Percentiles rank a stretch among this genome's conserved stretches.
Conservation (phyloP, 768 basidiomycete species). For the Pulveroboletus sp. region DNA sequence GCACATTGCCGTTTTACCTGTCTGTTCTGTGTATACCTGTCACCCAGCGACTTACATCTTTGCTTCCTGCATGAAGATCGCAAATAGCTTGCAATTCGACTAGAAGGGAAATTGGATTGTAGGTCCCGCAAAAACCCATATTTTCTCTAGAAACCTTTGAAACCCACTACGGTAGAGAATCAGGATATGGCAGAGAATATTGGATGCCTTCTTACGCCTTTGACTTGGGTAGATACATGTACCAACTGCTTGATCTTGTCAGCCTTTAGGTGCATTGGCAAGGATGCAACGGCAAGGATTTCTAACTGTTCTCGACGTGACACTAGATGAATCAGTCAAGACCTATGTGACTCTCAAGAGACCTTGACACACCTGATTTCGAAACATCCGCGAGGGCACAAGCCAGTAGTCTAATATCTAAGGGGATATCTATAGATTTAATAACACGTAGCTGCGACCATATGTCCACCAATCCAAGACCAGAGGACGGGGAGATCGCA, state of each 20-base stretch:
- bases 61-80: slow-evolving; percentile 6
- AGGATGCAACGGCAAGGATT: slow-evolving; percentile 19
- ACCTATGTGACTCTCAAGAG: neutral
- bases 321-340: slow-evolving; percentile 8
- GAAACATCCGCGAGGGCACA: neutral
- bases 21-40: neutral
- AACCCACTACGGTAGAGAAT: slow-evolving; percentile 15
- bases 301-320: slow-evolving; percentile 23
- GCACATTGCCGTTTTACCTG: neutral
- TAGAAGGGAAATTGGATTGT: slow-evolving; percentile 22
- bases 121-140: neutral
- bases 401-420: slow-evolving; percentile 18
- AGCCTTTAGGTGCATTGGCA: slow-evolving; percentile 14
- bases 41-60: slow-evolving; percentile 13
- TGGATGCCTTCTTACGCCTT: slow-evolving; percentile 15
- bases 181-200: neutral
- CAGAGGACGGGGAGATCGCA: slow-evolving; percentile 57
- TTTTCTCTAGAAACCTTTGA: slow-evolving; percentile 5
- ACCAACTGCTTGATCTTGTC: slow-evolving; percentile 4
- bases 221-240: slow-evolving; percentile 19
- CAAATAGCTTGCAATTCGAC: slow-evolving; percentile 24
- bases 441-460: slow-evolving; percentile 50
- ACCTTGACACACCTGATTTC: slow-evolving; percentile 10
- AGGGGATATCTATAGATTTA: slow-evolving; percentile 11
- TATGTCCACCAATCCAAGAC: slow-evolving; percentile 65